A percentile compares a stretch with the other conserved stretches of the same genome.
These are phyloP conservation scores for Diaporthe capsici DNA, from an alignment of 2,329 filamentous ascomycete species.

Conservation along the genomic window DNA sequence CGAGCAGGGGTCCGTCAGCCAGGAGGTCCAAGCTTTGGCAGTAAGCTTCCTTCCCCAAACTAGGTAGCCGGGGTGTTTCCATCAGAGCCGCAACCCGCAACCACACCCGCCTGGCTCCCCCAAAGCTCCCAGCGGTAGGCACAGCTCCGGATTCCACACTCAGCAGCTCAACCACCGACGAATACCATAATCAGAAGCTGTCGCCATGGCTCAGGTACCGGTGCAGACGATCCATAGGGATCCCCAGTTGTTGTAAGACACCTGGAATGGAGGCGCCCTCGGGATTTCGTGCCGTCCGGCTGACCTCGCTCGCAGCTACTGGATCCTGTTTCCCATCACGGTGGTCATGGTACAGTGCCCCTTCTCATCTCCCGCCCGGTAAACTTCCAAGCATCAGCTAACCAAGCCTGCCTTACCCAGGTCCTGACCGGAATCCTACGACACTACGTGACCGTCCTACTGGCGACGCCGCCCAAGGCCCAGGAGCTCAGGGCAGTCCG, in stretches of 20 bases:
- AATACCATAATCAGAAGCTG: conserved; percentile 19
- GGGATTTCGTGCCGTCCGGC: conserved; percentile 35
- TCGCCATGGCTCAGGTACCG: conserved; percentile 83
- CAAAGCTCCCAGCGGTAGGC: neutral
- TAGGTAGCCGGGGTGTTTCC: neutral
- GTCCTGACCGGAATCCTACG: conserved; percentile 95
- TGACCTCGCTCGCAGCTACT: conserved; percentile 77
- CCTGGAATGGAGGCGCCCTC: neutral
- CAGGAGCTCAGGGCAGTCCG: conserved; percentile 81
- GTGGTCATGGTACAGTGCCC: conserved; percentile 83
- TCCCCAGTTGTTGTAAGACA: conserved; percentile 93
- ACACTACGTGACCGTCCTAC: conserved; percentile 95
- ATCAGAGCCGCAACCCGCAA: conserved; percentile 17
- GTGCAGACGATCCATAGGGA: conserved; percentile 98
- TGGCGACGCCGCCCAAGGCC: conserved; percentile 88
- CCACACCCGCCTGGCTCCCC: conserved; percentile 1
- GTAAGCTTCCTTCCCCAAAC: conserved; percentile 22
- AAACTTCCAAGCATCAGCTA: neutral
- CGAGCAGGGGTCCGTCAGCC: neutral
- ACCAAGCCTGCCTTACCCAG: conserved; percentile 54
- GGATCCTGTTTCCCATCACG: conserved; percentile 98
- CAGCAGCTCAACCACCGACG: conserved; percentile 15
- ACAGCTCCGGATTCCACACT: conserved; percentile 11
- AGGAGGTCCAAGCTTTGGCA: conserved; percentile 9
- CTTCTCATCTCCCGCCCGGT: neutral